Conservation (phyloP, 345 rosid species). For the Acer campestre region DNA sequence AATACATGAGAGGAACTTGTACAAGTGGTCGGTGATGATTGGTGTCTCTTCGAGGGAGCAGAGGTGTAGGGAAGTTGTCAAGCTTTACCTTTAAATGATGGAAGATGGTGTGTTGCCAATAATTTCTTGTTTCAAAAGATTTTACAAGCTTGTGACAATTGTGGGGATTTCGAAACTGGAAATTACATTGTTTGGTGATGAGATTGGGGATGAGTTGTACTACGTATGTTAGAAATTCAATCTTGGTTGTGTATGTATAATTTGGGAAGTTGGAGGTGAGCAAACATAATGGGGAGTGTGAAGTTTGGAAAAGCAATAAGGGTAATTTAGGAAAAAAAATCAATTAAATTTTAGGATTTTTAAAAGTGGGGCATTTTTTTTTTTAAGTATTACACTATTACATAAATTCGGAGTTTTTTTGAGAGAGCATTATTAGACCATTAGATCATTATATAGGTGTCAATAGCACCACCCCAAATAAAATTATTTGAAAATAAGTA, state of each 20-base stretch:
- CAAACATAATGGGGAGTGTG: no score
- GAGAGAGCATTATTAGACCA: no score
- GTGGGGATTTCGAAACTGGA: slow-evolving; percentile 54
- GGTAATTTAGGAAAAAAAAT: no score
- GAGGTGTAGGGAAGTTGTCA: slow-evolving; percentile 68
- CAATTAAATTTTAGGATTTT: no score
- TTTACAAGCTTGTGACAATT: slow-evolving; percentile 79
- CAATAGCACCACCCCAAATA: no score
- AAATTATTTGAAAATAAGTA: no score
- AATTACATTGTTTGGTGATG: slow-evolving; percentile 55
- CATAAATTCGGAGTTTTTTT: no score
- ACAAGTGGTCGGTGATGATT: slow-evolving; percentile 89
- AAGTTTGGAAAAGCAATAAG: no score
- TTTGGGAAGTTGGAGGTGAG: slow-evolving; percentile 41
- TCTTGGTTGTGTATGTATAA: slow-evolving; percentile 77
- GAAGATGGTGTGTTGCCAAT: slow-evolving; percentile 66
- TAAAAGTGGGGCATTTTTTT: no score
- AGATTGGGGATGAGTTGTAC: slow-evolving; percentile 48
- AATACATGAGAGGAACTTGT: slow-evolving; percentile 67
- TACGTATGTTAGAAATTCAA: slow-evolving; percentile 58
- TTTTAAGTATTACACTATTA: no score
- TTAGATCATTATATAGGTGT: no score
- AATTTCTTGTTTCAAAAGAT: slow-evolving; percentile 40
- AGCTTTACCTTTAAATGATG: slow-evolving; percentile 67
- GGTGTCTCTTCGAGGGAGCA: slow-evolving; percentile 69